A percentile compares a stretch with the other conserved stretches of the same genome.
These are phyloP conservation scores for Sporobolomyces roseus DNA, from an alignment of 768 basidiomycete species.

Conservation along the genomic window DNA sequence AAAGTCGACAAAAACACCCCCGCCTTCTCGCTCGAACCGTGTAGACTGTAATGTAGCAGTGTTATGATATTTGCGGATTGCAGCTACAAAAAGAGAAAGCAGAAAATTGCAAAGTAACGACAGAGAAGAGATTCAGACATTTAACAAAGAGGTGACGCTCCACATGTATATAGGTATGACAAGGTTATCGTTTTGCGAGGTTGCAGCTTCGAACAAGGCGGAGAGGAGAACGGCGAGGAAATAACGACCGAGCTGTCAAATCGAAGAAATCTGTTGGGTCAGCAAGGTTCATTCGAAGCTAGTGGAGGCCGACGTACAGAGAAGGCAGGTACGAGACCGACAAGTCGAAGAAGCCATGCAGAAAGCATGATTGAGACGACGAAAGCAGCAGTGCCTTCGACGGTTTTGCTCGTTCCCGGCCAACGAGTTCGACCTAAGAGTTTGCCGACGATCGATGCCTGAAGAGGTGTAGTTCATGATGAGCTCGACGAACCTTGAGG, in stretches of 20 bases:
- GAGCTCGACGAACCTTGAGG: too few species aligned
- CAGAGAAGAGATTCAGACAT: slow-evolving; percentile 46
- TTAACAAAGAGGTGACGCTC: slow-evolving; percentile 70
- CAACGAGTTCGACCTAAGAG: slow-evolving; percentile 74
- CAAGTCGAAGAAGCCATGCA: slow-evolving; percentile 66
- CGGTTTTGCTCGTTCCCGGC: slow-evolving; percentile 81
- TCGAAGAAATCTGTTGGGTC: too few species aligned
- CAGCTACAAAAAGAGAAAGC: neutral
- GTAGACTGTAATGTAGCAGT: too few species aligned
- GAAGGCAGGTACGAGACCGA: slow-evolving; percentile 68
- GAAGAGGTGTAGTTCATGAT: neutral
- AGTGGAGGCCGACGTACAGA: slow-evolving; percentile 58
- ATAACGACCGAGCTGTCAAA: slow-evolving; percentile 63
- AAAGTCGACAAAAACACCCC: too few species aligned
- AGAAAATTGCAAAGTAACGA: neutral
- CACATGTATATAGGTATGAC: slow-evolving; percentile 94
- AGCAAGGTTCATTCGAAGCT: neutral
- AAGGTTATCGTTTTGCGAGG: slow-evolving; percentile 95
- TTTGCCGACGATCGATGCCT: slow-evolving; percentile 92
- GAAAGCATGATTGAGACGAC: slow-evolving; percentile 63
- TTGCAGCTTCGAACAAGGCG: slow-evolving; percentile 79
- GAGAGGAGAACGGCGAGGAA: slow-evolving; percentile 61
- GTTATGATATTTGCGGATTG: neutral
- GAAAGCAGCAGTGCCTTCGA: slow-evolving; percentile 87
- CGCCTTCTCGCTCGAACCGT: too few species aligned